These are phyloP conservation scores for Xylaria sp. DNA, from an alignment of 2,329 filamentous ascomycete genomes.

Conservation along the genomic window DNA sequence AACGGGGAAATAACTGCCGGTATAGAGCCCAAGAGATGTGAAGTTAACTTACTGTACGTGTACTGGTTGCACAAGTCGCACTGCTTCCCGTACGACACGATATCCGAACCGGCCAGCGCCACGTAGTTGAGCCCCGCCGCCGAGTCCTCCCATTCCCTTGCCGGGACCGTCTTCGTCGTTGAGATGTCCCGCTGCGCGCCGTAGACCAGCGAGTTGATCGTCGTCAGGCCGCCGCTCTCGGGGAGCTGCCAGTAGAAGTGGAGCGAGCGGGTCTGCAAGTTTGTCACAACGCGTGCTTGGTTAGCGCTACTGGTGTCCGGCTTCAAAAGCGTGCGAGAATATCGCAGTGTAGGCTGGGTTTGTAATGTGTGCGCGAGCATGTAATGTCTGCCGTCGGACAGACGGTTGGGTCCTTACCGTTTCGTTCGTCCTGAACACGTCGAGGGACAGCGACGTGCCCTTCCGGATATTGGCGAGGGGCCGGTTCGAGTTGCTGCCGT, in stretches of 20 bases:
- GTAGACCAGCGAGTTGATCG: constrained; percentile 27
- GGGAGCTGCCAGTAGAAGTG: constrained; percentile 32
- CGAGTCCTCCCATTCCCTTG: constrained; percentile 27
- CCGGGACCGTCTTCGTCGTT: constrained; percentile 17
- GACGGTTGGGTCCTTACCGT: constrained; percentile 10
- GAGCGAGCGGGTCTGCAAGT: constrained; percentile 21
- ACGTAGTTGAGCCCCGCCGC: constrained; percentile 24
- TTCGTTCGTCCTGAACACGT: constrained; percentile 13
- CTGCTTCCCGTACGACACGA: constrained; percentile 34
- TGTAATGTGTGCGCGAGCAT: not conserved
- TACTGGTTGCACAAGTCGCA: constrained; percentile 34
- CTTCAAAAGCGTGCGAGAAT: no score
- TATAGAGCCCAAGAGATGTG: no score
- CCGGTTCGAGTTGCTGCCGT: constrained; percentile 26
- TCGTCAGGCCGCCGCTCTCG: constrained; percentile 21
- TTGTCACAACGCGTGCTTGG: constrained; percentile 3
- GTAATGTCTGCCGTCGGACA: not conserved
- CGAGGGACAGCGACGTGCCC: constrained; percentile 25
- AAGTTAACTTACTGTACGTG: no score
- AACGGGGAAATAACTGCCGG: no score
- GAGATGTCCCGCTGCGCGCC: constrained; percentile 14
- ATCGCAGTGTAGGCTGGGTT: no score
- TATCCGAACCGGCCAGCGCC: constrained; percentile 25
- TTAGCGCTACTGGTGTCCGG: not conserved
- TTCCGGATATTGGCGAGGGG: constrained; percentile 20